Percentiles rank a stretch among this genome's conserved stretches.
Evolutionary conservation across 2,329 filamentous ascomycete genomes (phyloP).

Genomic region (Pyricularia pennisetigena): DNA sequence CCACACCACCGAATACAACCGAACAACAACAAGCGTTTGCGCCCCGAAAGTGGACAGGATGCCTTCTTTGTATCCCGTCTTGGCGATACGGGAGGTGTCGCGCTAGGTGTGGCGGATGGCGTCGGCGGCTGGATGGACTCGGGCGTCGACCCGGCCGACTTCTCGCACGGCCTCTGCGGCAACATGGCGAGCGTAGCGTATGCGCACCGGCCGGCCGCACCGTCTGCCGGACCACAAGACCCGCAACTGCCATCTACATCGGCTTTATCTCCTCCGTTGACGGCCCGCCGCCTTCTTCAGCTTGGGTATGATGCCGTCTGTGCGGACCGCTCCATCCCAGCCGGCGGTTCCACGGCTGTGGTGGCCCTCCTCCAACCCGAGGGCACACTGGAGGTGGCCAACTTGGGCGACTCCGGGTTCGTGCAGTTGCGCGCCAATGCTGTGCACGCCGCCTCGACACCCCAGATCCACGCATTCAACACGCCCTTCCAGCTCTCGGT

Average conservation of each 20-base stretch:
- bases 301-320: constrained; percentile 76
- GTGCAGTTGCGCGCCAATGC: constrained; percentile 78
- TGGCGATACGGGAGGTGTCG: constrained; percentile 61
- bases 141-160: constrained; percentile 88
- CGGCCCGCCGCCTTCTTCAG: constrained; percentile 66
- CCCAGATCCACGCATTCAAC: constrained; percentile 96
- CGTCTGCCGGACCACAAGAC: constrained; percentile 13
- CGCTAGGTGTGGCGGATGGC: constrained; percentile 86
- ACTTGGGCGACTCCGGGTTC: constrained; percentile 92
- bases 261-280: constrained; percentile 28
- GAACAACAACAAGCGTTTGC: constrained; percentile 45
- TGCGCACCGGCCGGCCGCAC: constrained; percentile 41
- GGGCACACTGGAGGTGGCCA: constrained; percentile 77
- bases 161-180: constrained; percentile 86
- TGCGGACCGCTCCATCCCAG: constrained; percentile 60
- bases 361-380: constrained; percentile 67
- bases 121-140: constrained; percentile 93
- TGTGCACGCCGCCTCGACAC: constrained; percentile 71
- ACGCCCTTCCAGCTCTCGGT: constrained; percentile 92
- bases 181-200: constrained; percentile 78
- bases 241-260: constrained; percentile 3
- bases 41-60: constrained; percentile 82
- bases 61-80: constrained; percentile 86
- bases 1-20: constrained; percentile 49
- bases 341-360: constrained; percentile 86